phyloP scores from a whole-genome alignment of 2,329 filamentous ascomycete genomes.

The Aureobasidium sp. region DNA sequence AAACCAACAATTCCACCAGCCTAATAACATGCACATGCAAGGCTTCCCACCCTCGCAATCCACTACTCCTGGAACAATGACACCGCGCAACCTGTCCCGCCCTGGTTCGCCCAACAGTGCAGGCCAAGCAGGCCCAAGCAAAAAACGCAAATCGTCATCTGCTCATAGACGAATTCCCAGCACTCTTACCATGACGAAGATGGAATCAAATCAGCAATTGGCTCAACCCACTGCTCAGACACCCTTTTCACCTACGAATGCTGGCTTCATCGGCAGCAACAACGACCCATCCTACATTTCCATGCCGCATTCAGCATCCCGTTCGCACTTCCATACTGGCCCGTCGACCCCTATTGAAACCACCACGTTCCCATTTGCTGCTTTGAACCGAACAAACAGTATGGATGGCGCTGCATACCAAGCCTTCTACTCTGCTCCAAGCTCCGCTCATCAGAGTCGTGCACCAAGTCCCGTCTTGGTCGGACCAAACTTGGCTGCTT shows the following conservation, averaged over 20 bases:
- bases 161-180: slow-evolving; percentile 55
- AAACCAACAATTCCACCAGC: slow-evolving; percentile 22
- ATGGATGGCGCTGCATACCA: slow-evolving; percentile 54
- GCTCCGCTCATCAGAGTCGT: slow-evolving; percentile 65
- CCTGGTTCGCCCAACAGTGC: slow-evolving; percentile 55
- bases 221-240: slow-evolving; percentile 22
- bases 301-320: slow-evolving; percentile 13
- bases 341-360: slow-evolving; percentile 59
- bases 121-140: slow-evolving; percentile 57
- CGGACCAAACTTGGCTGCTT: slow-evolving; percentile 26
- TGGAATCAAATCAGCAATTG: slow-evolving; percentile 48
- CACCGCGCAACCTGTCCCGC: slow-evolving; percentile 59
- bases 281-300: slow-evolving; percentile 12
- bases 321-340: slow-evolving; percentile 44
- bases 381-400: slow-evolving; percentile 14
- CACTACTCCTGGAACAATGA: slow-evolving; percentile 38
- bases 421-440: slow-evolving; percentile 58
- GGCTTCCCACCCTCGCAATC: slow-evolving; percentile 25
- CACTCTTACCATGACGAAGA: slow-evolving; percentile 70
- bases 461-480: slow-evolving; percentile 59
- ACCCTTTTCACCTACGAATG: slow-evolving; percentile 33
- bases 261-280: slow-evolving; percentile 20
- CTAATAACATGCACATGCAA: slow-evolving; percentile 27
- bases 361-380: slow-evolving; percentile 39
- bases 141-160: slow-evolving; percentile 60